These are phyloP conservation scores for Stemphylium lycopersici DNA, from an alignment of 2,329 filamentous ascomycete species.

Conservation along the genomic window DNA sequence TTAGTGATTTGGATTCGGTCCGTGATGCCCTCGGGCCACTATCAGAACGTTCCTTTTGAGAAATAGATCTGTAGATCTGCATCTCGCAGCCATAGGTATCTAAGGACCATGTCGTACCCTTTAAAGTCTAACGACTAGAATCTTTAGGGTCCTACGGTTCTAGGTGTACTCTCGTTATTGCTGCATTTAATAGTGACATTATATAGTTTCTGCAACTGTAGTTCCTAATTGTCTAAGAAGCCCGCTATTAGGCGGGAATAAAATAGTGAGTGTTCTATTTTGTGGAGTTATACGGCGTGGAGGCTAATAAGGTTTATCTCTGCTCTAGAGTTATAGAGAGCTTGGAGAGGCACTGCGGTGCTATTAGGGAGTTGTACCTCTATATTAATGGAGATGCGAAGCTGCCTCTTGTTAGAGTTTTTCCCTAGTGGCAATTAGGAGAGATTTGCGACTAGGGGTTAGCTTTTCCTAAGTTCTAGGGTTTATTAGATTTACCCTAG, in stretches of 20 bases:
- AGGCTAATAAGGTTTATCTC: not conserved
- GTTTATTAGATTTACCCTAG: not conserved
- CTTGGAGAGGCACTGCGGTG: not conserved
- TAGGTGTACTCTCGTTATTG: too few relatives aligned
- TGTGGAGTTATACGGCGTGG: not conserved
- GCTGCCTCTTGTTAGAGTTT: not conserved
- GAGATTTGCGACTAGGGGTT: not conserved
- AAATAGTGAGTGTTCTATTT: not conserved
- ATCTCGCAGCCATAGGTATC: too few relatives aligned
- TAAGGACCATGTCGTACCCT: too few relatives aligned
- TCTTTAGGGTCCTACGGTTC: too few relatives aligned
- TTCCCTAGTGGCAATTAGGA: not conserved
- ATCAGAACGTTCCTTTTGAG: too few relatives aligned
- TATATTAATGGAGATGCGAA: not conserved
- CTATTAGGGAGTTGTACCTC: not conserved
- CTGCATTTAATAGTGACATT: too few relatives aligned
- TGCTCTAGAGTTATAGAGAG: not conserved
- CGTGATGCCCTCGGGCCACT: too few relatives aligned
- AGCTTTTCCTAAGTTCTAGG: not conserved
- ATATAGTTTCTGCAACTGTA: too few relatives aligned
- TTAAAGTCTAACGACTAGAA: too few relatives aligned
- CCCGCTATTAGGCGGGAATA: too few relatives aligned
- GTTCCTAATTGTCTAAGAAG: not conserved
- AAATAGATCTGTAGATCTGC: too few relatives aligned
- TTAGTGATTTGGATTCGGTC: too few relatives aligned